These are phyloP conservation scores for Prunus mongolica DNA, from an alignment of 306 rosid species.

Conservation along the genomic window DNA sequence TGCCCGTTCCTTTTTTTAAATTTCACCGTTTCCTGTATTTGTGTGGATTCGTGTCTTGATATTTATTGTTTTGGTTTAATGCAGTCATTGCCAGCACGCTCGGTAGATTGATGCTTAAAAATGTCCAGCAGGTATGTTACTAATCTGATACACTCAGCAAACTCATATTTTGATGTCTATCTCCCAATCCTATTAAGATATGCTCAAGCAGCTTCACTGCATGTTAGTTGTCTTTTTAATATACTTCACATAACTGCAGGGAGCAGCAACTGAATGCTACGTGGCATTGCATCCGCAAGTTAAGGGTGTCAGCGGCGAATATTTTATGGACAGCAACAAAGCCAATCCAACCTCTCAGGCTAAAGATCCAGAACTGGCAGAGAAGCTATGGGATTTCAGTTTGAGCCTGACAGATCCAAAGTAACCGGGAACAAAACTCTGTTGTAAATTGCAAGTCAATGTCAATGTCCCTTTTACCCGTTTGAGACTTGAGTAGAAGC, in stretches of 20 bases:
- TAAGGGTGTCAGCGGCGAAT: slow-evolving; percentile 42
- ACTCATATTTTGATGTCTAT: neutral
- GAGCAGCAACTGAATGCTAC: slow-evolving; percentile 49
- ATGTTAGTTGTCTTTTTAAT: neutral
- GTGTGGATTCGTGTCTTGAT: neutral
- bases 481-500: neutral
- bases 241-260: slow-evolving; percentile 16
- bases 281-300: slow-evolving; percentile 43
- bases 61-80: slow-evolving; percentile 9
- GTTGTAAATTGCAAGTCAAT: neutral
- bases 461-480: neutral
- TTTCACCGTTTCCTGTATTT: slow-evolving; percentile 1
- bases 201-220: neutral
- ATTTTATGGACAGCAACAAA: slow-evolving; percentile 36
- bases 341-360: slow-evolving; percentile 24
- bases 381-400: slow-evolving; percentile 45
- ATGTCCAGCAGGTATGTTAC: slow-evolving; percentile 60
- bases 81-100: slow-evolving; percentile 52
- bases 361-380: slow-evolving; percentile 34
- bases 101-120: slow-evolving; percentile 61
- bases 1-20: neutral
- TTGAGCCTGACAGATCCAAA: slow-evolving; percentile 21
- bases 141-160: neutral
- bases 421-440: neutral
- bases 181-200: neutral